phyloP scores from a whole-genome alignment of 2,329 filamentous ascomycete genomes.

The Colletotrichum horii region DNA sequence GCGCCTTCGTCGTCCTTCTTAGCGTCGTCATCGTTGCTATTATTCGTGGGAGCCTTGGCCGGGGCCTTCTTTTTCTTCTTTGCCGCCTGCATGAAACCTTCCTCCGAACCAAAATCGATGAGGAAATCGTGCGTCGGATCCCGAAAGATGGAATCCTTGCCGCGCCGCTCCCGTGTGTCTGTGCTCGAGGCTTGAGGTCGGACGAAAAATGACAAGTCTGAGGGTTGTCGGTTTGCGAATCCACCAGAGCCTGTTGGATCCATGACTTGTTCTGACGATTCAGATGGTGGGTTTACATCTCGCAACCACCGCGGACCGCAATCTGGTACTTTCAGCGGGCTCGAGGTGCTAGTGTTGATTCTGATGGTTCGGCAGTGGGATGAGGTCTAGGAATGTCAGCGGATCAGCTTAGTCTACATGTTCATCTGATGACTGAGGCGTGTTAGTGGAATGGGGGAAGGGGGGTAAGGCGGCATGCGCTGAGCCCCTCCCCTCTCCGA shows the following conservation, averaged over 20 bases:
- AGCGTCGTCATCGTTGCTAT: conserved; percentile 49
- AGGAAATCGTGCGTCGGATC: conserved; percentile 50
- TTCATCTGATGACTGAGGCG: conserved; percentile 7
- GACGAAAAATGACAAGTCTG: conserved; percentile 25
- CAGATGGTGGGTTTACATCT: conserved; percentile 27
- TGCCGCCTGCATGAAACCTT: conserved; percentile 58
- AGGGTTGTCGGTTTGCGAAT: conserved; percentile 31
- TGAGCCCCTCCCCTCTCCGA: conserved; percentile 9
- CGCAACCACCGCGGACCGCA: conserved; percentile 41
- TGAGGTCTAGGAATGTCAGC: conserved; percentile 15
- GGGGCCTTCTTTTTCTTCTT: conserved; percentile 62
- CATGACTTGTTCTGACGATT: conserved; percentile 27
- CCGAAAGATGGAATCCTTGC: conserved; percentile 42
- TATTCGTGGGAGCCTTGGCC: conserved; percentile 45
- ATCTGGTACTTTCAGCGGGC: conserved; percentile 33
- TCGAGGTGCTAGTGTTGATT: conserved; percentile 9
- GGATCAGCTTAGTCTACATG: conserved; percentile 13
- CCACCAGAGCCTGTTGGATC: conserved; percentile 36
- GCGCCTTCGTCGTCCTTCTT: conserved; percentile 38
- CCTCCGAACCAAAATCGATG: conserved; percentile 63
- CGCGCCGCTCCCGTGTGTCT: conserved; percentile 21
- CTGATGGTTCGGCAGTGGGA: neutral
- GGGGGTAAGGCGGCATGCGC: neutral
- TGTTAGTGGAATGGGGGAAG: conserved; percentile 11
- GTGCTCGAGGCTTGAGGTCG: conserved; percentile 26